Evolutionary conservation across 257 asterid species (phyloP).

Genomic region (Cynanchum wilfordii): DNA sequence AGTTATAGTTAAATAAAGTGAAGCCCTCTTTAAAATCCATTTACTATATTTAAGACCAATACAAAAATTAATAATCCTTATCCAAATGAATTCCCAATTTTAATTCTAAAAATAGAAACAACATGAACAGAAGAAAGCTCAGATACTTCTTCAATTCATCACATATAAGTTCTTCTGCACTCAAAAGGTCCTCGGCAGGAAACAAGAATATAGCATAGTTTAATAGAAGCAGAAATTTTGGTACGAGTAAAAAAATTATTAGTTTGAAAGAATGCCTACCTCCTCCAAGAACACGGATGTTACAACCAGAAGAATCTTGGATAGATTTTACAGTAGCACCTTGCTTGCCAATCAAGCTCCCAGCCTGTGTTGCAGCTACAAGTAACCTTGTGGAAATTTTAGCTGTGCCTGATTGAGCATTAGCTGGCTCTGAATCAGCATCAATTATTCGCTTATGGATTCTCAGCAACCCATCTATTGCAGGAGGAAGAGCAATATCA

Average conservation of each 20-base stretch:
- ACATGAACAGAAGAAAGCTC: neutral
- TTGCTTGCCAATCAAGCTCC: conserved; percentile 92
- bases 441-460: conserved; percentile 73
- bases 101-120: no score
- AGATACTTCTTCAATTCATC: neutral
- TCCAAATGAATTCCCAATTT: no score
- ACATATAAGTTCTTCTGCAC: neutral
- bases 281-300: conserved; percentile 74
- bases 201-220: neutral
- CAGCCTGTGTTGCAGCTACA: conserved; percentile 89
- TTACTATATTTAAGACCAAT: no score
- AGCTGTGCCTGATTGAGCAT: conserved; percentile 35
- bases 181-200: neutral
- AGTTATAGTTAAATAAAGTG: no score
- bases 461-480: conserved; percentile 77
- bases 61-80: no score
- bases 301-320: conserved; percentile 76
- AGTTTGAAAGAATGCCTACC: conserved; percentile 34
- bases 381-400: conserved; percentile 70
- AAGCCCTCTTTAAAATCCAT: no score
- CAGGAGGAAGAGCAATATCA: conserved; percentile 68
- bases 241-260: neutral
- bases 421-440: conserved; percentile 48
- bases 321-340: conserved; percentile 87
- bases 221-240: neutral